Percentiles rank a stretch among this genome's conserved stretches.
Conservation (phyloP, 2,329 filamentous ascomycete genomes). For the Thielaviopsis ethacetica region DNA sequence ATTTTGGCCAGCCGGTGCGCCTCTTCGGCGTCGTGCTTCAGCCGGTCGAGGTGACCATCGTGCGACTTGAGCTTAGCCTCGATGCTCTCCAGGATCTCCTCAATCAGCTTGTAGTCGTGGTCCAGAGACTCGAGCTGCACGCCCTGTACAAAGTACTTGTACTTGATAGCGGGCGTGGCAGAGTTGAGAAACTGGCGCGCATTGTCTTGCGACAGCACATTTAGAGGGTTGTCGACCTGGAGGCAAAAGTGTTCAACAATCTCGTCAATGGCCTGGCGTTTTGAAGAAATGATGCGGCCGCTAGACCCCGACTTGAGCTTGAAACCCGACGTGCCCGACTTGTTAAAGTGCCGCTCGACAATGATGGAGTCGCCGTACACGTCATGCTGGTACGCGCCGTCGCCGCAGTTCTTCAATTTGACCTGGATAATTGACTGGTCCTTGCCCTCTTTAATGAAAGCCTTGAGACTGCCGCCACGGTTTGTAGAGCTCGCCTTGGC, state of each 20-base stretch:
- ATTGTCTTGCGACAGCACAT: conserved; percentile 87
- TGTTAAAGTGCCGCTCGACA: conserved; percentile 79
- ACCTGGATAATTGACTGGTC: conserved; percentile 65
- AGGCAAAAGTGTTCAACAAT: conserved; percentile 86
- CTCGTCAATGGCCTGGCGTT: conserved; percentile 75
- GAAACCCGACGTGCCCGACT: conserved; percentile 60
- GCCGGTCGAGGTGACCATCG: conserved; percentile 42
- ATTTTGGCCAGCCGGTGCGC: conserved; percentile 48
- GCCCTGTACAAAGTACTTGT: conserved; percentile 90
- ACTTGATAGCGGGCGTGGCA: conserved; percentile 70
- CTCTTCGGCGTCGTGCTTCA: conserved; percentile 42
- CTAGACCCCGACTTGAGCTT: conserved; percentile 58
- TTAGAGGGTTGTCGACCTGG: conserved; percentile 94
- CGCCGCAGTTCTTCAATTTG: conserved; percentile 78
- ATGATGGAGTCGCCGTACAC: conserved; percentile 72
- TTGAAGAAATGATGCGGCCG: conserved; percentile 59
- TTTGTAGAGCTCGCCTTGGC: conserved; percentile 89
- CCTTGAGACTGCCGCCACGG: conserved; percentile 75
- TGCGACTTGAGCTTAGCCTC: conserved; percentile 45
- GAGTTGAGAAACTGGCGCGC: conserved; percentile 84
- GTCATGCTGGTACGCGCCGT: conserved; percentile 68
- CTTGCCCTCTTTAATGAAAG: conserved; percentile 75
- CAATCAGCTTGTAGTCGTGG: conserved; percentile 74
- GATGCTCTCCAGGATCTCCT: conserved; percentile 60
- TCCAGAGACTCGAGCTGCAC: conserved; percentile 87